A percentile compares a stretch with the other conserved stretches of the same genome.
Conservation (phyloP, 1,284 basidiomycete genomes). For the Malassezia dermatis region DNA sequence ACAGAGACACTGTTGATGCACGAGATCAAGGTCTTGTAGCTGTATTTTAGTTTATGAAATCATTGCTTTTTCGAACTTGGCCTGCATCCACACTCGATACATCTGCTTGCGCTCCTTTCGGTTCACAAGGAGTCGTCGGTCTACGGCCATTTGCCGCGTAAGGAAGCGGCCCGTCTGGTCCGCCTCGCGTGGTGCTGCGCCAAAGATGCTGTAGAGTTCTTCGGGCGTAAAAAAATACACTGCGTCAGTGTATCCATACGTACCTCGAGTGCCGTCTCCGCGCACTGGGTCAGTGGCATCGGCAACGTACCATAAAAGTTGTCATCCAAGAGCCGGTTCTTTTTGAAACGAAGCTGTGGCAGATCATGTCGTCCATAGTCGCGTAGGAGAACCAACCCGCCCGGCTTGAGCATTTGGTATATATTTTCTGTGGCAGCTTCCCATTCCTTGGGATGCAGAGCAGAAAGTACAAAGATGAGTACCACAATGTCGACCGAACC, state of each 20-base stretch:
- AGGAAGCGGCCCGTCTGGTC: slow-evolving; percentile 20
- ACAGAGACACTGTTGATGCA: slow-evolving; percentile 41
- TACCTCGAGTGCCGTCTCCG: slow-evolving; percentile 74
- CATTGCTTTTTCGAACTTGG: slow-evolving; percentile 25
- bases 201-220: slow-evolving; percentile 35
- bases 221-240: slow-evolving; percentile 44
- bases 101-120: slow-evolving; percentile 44
- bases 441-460: slow-evolving; percentile 91
- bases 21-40: slow-evolving; percentile 22
- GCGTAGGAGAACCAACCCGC: slow-evolving; percentile 70
- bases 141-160: slow-evolving; percentile 42
- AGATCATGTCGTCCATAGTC: slow-evolving; percentile 90
- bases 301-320: slow-evolving; percentile 53
- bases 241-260: background rate
- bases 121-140: slow-evolving; percentile 41
- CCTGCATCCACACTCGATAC: slow-evolving; percentile 44
- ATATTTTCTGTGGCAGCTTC: slow-evolving; percentile 71
- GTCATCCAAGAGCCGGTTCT: slow-evolving; percentile 71
- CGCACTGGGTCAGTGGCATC: slow-evolving; percentile 48
- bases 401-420: slow-evolving; percentile 67
- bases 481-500: slow-evolving; percentile 72
- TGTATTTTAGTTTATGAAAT: background rate
- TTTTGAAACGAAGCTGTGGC: slow-evolving; percentile 81
- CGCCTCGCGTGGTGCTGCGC: slow-evolving; percentile 21
- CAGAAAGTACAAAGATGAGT: slow-evolving; percentile 90